Base-by-base conservation (phyloP, 306 rosid species). In the Lotus japonicus region DNA sequence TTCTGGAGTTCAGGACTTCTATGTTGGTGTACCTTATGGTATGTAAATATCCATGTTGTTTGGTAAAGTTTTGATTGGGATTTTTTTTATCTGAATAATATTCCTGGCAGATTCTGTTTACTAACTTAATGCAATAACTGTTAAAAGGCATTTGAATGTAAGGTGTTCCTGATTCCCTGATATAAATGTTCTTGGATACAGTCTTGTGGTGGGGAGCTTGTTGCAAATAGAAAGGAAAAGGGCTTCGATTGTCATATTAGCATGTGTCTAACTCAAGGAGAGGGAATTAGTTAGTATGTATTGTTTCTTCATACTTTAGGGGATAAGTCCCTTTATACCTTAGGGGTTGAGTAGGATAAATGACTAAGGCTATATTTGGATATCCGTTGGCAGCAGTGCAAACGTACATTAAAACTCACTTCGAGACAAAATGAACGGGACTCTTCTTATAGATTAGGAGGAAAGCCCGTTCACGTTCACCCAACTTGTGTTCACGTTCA, bases 21-120 rank as follows among this genome's bases (percentile, higher is more conserved):
- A 88, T 59, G 83, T 88, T 61, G 99, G 99, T 69, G 80, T 95
- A 57, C 99, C 99, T 8, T 95, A 95, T 73, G 99, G 99, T 95
- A 85, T 66, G 96, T 13, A 16, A 62, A 8, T 62, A 1, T 52
- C 15, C 57, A 15, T 68, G 49, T 12, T 79, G 67, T 23, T 11
- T 52, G 19, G 42, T 58, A 8, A 46, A 33, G 13, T 79, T 51
- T 57, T n/a, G 49, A 52, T 11, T 3, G 21, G 28, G 73, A 2
- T 12, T 51, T 2, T 54, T 16, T 18, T 18, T 52, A n/a, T 18
- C 10, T 73, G 52, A 56, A 42, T 44, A 19, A 18, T 76, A 14
- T 18, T 10, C 33, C 41, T 12, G 52, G 7, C 58, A 2, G 67
- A 45, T 56, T 48, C 10, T 42, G 4, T 21, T 50, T 28, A 1